Evolutionary conservation across 352 stramenopile species (phyloP).

Genomic region (Blastocystis sp.): DNA sequence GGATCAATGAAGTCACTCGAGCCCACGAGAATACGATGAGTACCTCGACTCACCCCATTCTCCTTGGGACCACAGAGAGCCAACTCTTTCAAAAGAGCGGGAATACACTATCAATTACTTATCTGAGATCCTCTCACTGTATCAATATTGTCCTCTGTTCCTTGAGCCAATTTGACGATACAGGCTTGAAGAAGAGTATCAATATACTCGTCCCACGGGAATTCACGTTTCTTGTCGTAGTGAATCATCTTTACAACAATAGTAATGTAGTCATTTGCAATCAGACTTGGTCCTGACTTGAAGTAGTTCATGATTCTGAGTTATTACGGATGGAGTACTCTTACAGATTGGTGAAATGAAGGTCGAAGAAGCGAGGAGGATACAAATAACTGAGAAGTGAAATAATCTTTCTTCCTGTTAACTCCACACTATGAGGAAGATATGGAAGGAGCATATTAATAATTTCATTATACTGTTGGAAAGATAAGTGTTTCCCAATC

Average conservation of each 20-base stretch:
- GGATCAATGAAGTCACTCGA: neutral
- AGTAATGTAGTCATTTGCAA: neutral
- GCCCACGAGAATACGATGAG: neutral
- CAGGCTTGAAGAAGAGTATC: neutral
- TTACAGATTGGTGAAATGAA: neutral
- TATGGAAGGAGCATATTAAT: neutral
- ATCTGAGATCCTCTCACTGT: neutral
- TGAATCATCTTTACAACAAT: conserved; percentile 10
- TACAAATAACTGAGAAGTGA: neutral
- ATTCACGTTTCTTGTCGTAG: neutral
- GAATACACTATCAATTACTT: neutral
- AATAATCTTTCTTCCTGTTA: neutral
- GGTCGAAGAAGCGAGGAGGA: conserved; percentile 45
- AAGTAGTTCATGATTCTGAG: conserved; percentile 9
- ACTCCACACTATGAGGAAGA: neutral
- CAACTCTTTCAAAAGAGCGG: neutral
- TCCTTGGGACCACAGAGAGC: neutral
- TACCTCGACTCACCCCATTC: neutral
- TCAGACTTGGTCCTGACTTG: neutral
- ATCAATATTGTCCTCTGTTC: neutral
- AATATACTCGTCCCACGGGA: neutral
- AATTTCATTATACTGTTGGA: conserved; percentile 26
- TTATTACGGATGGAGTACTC: neutral
- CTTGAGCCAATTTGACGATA: neutral
- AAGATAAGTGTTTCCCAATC: neutral